Percentiles rank a stretch among this genome's conserved stretches.
Evolutionary conservation across 495 filamentous ascomycete genomes (phyloP).

Genomic region (Aspergillus diversus): DNA sequence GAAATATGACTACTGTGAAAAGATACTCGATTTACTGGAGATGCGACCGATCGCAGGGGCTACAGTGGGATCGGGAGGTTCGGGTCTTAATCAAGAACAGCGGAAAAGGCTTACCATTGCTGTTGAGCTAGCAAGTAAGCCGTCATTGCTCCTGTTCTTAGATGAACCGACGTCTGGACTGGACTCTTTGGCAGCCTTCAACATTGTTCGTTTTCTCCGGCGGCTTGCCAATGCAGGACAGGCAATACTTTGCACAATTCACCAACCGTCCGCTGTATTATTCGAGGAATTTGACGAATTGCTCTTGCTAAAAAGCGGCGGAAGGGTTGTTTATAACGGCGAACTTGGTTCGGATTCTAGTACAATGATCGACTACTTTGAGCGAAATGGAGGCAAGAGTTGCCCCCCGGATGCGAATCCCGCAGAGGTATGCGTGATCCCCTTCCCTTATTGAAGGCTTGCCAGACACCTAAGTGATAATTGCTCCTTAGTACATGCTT

Average conservation of each 20-base stretch:
- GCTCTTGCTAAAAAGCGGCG: conserved; percentile 69
- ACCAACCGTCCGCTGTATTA: conserved; percentile 74
- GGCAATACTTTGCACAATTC: conserved; percentile 78
- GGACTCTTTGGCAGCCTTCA: conserved; percentile 66
- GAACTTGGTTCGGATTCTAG: conserved; percentile 57
- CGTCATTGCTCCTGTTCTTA: conserved; percentile 69
- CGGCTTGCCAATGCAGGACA: conserved; percentile 71
- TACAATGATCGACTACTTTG: conserved; percentile 64
- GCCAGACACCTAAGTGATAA: conserved; percentile 1
- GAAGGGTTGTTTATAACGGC: conserved; percentile 74
- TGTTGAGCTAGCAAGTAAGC: conserved; percentile 71
- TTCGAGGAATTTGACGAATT: conserved; percentile 78
- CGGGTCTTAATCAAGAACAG: conserved; percentile 63
- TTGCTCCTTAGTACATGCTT: conserved; percentile 57
- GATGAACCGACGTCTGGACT: conserved; percentile 82
- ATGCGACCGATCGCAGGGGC: conserved; percentile 62
- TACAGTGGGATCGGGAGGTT: conserved; percentile 55
- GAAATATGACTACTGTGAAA: conserved; percentile 66
- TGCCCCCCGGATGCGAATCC: conserved; percentile 64
- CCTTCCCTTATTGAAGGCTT: background rate
- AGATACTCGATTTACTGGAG: conserved; percentile 61
- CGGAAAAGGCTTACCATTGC: conserved; percentile 69
- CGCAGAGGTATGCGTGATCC: conserved; percentile 52
- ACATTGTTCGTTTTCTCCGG: conserved; percentile 65
- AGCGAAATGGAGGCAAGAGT: conserved; percentile 60